Conservation (phyloP, 1,284 basidiomycete genomes). For the Irpex sp. region DNA sequence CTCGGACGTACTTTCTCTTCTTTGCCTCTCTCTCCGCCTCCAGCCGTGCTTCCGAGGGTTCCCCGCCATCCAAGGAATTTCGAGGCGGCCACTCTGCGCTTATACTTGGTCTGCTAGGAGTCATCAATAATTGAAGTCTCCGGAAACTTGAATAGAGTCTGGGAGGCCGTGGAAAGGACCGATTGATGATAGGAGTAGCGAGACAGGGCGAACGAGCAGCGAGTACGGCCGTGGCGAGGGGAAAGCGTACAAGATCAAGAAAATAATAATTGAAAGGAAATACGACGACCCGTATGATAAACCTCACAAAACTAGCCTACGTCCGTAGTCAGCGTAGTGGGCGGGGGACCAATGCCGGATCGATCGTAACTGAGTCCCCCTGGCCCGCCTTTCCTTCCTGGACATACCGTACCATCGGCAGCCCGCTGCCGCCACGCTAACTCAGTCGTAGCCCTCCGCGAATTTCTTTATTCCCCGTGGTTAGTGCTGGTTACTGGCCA, state of each 20-base stretch:
- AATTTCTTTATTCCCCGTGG: neutral
- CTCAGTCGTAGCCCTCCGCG: neutral
- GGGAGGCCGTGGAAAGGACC: too few species aligned
- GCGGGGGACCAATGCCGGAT: neutral
- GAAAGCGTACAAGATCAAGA: neutral
- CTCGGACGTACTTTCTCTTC: conserved; percentile 11
- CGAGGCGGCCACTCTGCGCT: conserved; percentile 15
- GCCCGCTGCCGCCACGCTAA: neutral
- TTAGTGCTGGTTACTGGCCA: neutral
- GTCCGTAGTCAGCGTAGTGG: neutral
- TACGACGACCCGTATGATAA: neutral
- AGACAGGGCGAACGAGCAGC: neutral
- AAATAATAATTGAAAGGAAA: neutral
- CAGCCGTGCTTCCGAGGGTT: conserved; percentile 1
- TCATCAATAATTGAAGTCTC: too few species aligned
- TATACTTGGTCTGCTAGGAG: neutral
- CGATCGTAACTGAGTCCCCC: neutral
- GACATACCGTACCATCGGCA: neutral
- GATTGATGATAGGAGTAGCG: neutral
- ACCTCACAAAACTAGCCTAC: neutral
- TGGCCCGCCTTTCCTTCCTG: neutral
- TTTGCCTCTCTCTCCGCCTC: conserved; percentile 15
- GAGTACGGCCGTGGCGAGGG: too few species aligned
- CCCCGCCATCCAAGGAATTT: conserved; percentile 1
- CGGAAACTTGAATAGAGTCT: too few species aligned